A percentile compares a stretch with the other conserved stretches of the same genome.
These are phyloP conservation scores for Pseudopediastrum boryanum DNA, from an alignment of 139 green algal genomes.

Conservation along the genomic window DNA sequence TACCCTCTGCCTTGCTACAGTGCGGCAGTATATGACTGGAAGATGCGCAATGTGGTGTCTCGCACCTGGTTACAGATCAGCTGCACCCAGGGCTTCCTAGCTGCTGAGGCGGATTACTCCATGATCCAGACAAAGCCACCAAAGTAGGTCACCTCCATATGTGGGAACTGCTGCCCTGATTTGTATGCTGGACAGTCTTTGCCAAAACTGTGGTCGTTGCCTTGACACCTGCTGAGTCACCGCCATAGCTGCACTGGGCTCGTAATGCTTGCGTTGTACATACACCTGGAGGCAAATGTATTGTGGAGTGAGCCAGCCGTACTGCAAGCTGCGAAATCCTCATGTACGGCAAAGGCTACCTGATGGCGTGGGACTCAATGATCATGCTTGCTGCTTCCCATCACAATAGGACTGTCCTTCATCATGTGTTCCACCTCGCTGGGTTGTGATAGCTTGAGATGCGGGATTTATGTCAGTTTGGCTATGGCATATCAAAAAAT, in stretches of 20 bases:
- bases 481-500: not conserved
- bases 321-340: too few relatives aligned
- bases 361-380: too few relatives aligned
- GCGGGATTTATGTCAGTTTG: too few relatives aligned
- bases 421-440: too few relatives aligned
- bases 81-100: slow-evolving; percentile 9
- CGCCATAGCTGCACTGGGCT: not conserved
- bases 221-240: not conserved
- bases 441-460: too few relatives aligned
- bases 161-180: not conserved
- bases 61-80: slow-evolving; percentile 7
- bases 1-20: not conserved
- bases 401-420: too few relatives aligned
- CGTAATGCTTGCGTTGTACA: too few relatives aligned
- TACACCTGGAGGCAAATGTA: too few relatives aligned
- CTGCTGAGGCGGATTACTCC: slow-evolving; percentile 9
- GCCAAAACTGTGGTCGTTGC: too few relatives aligned
- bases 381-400: too few relatives aligned
- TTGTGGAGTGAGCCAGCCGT: too few relatives aligned
- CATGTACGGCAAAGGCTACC: too few relatives aligned
- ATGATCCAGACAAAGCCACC: not conserved
- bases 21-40: not conserved
- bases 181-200: not conserved
- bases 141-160: not conserved
- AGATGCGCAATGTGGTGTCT: not conserved